phyloP scores from a whole-genome alignment of 2,329 filamentous ascomycete species.

The Aurifilum marmelostoma region DNA sequence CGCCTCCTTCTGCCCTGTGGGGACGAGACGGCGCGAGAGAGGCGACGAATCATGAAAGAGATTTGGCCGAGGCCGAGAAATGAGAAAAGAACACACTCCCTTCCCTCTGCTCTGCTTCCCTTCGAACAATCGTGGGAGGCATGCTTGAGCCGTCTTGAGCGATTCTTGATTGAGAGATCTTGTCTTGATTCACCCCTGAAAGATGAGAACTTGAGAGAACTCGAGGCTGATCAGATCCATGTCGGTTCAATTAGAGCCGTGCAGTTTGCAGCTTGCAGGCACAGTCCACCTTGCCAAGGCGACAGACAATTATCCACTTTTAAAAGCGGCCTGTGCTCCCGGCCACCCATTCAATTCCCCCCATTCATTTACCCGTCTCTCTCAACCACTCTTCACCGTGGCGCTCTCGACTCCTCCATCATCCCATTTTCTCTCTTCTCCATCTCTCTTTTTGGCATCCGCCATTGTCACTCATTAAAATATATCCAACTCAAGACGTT shows the following conservation, averaged over 20 bases:
- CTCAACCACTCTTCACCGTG: slow-evolving; percentile 22
- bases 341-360: slow-evolving; percentile 27
- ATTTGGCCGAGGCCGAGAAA: slow-evolving; percentile 20
- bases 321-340: slow-evolving; percentile 31
- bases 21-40: not conserved
- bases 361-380: slow-evolving; percentile 25
- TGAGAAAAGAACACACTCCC: slow-evolving; percentile 32
- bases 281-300: slow-evolving; percentile 24
- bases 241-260: slow-evolving; percentile 31
- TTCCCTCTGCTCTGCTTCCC: slow-evolving; percentile 21
- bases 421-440: not conserved
- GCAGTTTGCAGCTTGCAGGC: slow-evolving; percentile 27
- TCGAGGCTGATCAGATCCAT: slow-evolving; percentile 31
- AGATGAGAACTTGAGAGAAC: slow-evolving; percentile 28
- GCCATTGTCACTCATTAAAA: slow-evolving; percentile 62
- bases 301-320: slow-evolving; percentile 25
- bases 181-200: slow-evolving; percentile 31
- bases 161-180: slow-evolving; percentile 26
- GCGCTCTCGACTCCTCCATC: slow-evolving; percentile 3
- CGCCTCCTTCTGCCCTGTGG: not conserved
- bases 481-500: slow-evolving; percentile 36
- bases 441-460: slow-evolving; percentile 47
- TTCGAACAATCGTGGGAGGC: slow-evolving; percentile 28
- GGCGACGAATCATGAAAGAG: slow-evolving; percentile 8
- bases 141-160: slow-evolving; percentile 26